Conservation (phyloP, 2,329 filamentous ascomycete species). For the Fonsecaea monophora region DNA sequence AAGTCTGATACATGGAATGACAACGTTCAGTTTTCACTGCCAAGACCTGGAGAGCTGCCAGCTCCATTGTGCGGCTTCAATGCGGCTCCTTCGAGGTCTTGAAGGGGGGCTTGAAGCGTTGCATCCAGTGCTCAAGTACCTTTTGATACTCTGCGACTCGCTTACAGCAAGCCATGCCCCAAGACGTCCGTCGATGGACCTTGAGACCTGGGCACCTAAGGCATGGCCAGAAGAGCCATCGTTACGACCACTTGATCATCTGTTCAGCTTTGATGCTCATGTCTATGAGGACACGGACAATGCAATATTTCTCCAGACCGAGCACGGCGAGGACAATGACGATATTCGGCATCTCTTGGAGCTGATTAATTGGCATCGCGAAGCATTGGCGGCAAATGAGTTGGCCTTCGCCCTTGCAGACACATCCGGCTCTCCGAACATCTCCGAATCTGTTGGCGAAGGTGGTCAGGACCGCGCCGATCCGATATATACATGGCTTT, state of each 20-base stretch:
- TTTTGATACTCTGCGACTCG: conserved; percentile 22
- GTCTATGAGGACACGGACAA: conserved; percentile 12
- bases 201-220: conserved; percentile 24
- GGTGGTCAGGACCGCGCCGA: conserved; percentile 4
- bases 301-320: conserved; percentile 5
- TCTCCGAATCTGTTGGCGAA: neutral
- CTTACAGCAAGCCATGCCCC: conserved; percentile 24
- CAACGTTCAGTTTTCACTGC: conserved; percentile 29
- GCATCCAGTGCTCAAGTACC: conserved; percentile 22
- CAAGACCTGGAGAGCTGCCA: conserved; percentile 26
- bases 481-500: conserved; percentile 25
- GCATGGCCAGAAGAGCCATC: conserved; percentile 20
- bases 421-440: neutral
- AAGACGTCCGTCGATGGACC: conserved; percentile 20
- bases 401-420: conserved; percentile 5
- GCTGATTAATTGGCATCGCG: conserved; percentile 22
- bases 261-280: conserved; percentile 21
- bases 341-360: conserved; percentile 2
- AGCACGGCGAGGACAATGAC: neutral
- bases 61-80: conserved; percentile 17
- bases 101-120: conserved; percentile 23
- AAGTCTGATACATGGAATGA: conserved; percentile 23
- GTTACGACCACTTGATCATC: conserved; percentile 15
- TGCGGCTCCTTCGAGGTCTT: conserved; percentile 17
- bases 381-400: conserved; percentile 19